Evolutionary conservation across 2,329 filamentous ascomycete species (phyloP).

Genomic region (Aspergillus quadricinctus): DNA sequence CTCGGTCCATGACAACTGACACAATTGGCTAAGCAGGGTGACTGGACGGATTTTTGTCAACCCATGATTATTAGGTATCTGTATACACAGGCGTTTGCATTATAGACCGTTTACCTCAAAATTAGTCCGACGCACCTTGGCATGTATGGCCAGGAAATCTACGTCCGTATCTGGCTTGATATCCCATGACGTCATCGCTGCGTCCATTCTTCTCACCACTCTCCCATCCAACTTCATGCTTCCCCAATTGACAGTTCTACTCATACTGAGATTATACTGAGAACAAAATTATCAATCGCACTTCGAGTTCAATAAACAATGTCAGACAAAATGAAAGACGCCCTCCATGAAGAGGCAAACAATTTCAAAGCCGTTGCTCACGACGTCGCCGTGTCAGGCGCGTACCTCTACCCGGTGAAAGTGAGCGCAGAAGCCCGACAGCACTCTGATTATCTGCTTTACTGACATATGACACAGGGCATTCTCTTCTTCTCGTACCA

Average conservation of each 20-base stretch:
- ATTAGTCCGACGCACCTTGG: neutral
- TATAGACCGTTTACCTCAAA: neutral
- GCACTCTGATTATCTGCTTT: neutral
- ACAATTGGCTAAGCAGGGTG: slow-evolving; percentile 6
- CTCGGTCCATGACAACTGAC: slow-evolving; percentile 3
- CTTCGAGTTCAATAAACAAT: slow-evolving; percentile 19
- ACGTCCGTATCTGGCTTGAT: neutral
- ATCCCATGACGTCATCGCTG: neutral
- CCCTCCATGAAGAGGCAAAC: slow-evolving; percentile 65
- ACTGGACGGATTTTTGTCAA: neutral
- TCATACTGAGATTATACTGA: neutral
- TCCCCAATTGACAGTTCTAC: neutral
- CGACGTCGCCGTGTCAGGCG: slow-evolving; percentile 68
- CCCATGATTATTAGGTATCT: neutral
- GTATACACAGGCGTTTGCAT: neutral
- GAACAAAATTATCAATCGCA: neutral
- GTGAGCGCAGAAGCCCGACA: slow-evolving; percentile 29
- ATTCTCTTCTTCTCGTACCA: slow-evolving; percentile 58
- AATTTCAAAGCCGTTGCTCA: slow-evolving; percentile 60
- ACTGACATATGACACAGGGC: slow-evolving; percentile 41
- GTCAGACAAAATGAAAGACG: slow-evolving; percentile 52
- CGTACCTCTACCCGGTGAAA: slow-evolving; percentile 83
- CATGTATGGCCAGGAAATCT: neutral
- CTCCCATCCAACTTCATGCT: neutral
- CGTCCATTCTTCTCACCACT: neutral